Evolutionary conservation across 176 grass and related monocot species (phyloP).

Genomic region (Pontederia crassipes): DNA sequence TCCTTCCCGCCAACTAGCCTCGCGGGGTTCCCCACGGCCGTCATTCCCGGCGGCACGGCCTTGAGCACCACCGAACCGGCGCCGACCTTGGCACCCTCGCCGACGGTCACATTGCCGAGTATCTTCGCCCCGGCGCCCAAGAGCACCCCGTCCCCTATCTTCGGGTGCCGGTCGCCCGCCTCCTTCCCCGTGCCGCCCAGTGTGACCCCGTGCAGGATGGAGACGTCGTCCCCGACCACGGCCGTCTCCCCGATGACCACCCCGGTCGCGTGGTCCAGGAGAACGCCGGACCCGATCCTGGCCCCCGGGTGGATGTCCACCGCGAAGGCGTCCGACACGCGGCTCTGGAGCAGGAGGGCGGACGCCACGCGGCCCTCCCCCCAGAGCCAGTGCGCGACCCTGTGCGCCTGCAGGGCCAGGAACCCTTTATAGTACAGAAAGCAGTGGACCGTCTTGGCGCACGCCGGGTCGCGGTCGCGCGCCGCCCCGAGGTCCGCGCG

Average conservation of each 20-base stretch:
- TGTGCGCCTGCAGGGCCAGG: constrained; percentile 75
- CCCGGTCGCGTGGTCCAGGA: constrained; percentile 88
- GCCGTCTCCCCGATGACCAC: constrained; percentile 90
- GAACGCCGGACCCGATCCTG: constrained; percentile 61
- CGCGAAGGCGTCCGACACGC: constrained; percentile 76
- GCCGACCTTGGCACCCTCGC: constrained; percentile 54
- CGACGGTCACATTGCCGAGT: constrained; percentile 60
- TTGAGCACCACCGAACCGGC: constrained; percentile 62
- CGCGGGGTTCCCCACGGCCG: constrained; percentile 63
- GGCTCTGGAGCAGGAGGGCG: constrained; percentile 75
- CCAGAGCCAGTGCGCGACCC: constrained; percentile 69
- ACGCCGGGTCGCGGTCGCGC: constrained; percentile 71
- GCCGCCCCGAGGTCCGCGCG: constrained; percentile 59
- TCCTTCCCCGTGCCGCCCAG: constrained; percentile 67
- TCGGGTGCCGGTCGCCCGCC: constrained; percentile 67
- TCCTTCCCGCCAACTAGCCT: constrained; percentile 38
- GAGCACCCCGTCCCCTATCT: constrained; percentile 68
- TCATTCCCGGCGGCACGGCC: constrained; percentile 34
- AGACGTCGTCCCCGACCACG: constrained; percentile 55
- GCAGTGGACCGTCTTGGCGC: constrained; percentile 84
- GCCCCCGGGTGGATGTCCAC: constrained; percentile 97
- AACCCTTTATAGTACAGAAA: constrained; percentile 99
- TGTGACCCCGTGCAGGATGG: constrained; percentile 64
- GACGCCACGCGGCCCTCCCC: constrained; percentile 31
- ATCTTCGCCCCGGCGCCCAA: constrained; percentile 70